Evolutionary conservation across 139 green algal species (phyloP), one percentile per base, ranked within the genome.

Genomic region (Micromonas commoda): DNA sequence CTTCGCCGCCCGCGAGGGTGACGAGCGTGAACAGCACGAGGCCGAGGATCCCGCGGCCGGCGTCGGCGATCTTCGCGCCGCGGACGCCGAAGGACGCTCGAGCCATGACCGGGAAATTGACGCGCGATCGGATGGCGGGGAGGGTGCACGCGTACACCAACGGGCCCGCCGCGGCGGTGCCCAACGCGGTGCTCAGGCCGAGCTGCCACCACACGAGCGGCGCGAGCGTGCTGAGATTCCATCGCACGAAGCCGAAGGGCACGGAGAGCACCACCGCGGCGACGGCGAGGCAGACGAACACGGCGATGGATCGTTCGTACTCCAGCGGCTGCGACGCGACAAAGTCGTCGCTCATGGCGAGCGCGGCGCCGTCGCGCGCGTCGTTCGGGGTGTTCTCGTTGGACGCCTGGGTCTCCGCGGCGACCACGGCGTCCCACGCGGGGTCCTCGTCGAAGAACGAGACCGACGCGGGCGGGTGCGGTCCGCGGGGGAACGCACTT

Each of bases 171-270:
- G 32, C 32, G n/a, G 32, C n/a, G 4, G 61, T 68, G 4, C 61
- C 61, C 9, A 68, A 31, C 9, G 32, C 5, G n/a, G 61, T 68
- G 4, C n/a, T 26, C 61, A 24, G n/a, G 4, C 61, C 61, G 61
- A 68, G 61, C 61, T 68, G n/a, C n/a, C 32, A 68, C 61, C 61
- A 68, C 61, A 68, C 9, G n/a, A 68, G 19, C 61, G 61, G 61
- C 61, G 61, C 61, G 4, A 68, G 19, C 61, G 61, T 68, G 61
- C 32, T 24, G n/a, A 68, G 32, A 26, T 68, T 68, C 61, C 61
- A 68, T 6, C 61, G 61, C 61, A 68, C 61, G 19, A 68, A 68
- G 9, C 61, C 61, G 32, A 35, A 68, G n/a, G 61, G 61, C 9
- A 68, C 61, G 19, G 61, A 68, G 19, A 35, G 32, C 61, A 68